Conservation (phyloP, 495 filamentous ascomycete species). For the Jackrogersella minutella region DNA sequence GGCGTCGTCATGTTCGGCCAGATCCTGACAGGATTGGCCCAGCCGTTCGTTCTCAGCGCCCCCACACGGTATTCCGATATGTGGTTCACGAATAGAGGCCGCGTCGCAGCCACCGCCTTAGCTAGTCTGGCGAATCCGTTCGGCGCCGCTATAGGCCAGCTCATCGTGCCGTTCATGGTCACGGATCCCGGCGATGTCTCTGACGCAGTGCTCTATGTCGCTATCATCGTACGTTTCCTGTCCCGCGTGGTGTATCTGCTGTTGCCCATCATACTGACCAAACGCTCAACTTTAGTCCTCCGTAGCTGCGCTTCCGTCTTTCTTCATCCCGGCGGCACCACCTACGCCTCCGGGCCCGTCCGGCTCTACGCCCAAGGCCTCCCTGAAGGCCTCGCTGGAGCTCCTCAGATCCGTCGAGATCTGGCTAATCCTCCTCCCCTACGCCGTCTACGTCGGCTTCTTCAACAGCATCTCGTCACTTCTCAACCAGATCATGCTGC, state of each 20-base stretch:
- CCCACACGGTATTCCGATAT: slow-evolving; percentile 91
- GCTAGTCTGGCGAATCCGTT: slow-evolving; percentile 86
- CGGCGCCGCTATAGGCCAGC: slow-evolving; percentile 85
- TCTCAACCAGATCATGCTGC: slow-evolving; percentile 86
- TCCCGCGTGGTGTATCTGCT: not conserved
- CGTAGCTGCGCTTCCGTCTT: slow-evolving; percentile 75
- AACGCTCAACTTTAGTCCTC: slow-evolving; percentile 60
- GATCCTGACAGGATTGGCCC: slow-evolving; percentile 85
- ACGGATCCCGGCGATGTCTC: slow-evolving; percentile 68
- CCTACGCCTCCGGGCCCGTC: slow-evolving; percentile 72
- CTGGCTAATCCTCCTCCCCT: slow-evolving; percentile 79
- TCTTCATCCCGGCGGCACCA: slow-evolving; percentile 82
- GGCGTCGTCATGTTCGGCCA: slow-evolving; percentile 93
- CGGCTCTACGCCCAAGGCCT: slow-evolving; percentile 54
- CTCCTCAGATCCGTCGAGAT: slow-evolving; percentile 68
- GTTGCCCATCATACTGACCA: slow-evolving; percentile 8
- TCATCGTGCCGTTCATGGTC: slow-evolving; percentile 82
- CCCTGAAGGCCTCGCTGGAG: slow-evolving; percentile 60
- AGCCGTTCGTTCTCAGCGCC: slow-evolving; percentile 90
- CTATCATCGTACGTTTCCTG: slow-evolving; percentile 73
- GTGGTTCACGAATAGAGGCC: slow-evolving; percentile 88
- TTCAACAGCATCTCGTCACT: slow-evolving; percentile 93
- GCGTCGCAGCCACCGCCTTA: slow-evolving; percentile 87
- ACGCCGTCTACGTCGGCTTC: slow-evolving; percentile 84
- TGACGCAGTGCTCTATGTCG: slow-evolving; percentile 83